phyloP scores from a whole-genome alignment of 2,329 filamentous ascomycete genomes.

The Claviceps sp. region DNA sequence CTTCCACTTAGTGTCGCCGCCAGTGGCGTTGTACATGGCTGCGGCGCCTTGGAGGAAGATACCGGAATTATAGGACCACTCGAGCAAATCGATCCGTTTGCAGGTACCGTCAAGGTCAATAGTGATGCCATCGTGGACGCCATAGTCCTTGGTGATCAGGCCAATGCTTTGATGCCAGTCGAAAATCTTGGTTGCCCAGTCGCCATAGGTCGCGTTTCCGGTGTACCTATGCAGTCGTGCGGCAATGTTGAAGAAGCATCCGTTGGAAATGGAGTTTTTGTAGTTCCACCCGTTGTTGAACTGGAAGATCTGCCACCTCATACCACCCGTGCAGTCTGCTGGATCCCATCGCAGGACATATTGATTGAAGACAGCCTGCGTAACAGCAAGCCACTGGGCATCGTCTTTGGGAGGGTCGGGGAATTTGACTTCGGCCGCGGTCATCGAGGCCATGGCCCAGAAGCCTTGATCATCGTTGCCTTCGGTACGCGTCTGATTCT shows the following conservation, averaged over 20 bases:
- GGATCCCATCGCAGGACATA: constrained; percentile 60
- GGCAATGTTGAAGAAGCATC: constrained; percentile 56
- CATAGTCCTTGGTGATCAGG: constrained; percentile 41
- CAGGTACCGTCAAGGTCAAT: constrained; percentile 30
- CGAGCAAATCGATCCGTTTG: constrained; percentile 37
- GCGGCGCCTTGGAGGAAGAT: constrained; percentile 49
- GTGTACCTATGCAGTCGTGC: constrained; percentile 67
- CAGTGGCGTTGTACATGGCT: constrained; percentile 50
- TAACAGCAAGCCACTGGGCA: constrained; percentile 63
- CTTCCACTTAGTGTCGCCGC: constrained; percentile 35
- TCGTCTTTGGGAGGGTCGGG: constrained; percentile 49
- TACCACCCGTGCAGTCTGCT: constrained; percentile 51
- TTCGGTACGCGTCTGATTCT: constrained; percentile 45
- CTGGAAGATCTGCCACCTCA: constrained; percentile 76
- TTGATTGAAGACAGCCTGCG: constrained; percentile 68
- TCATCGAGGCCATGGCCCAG: constrained; percentile 74
- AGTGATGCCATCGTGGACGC: constrained; percentile 38
- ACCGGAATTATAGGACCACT: constrained; percentile 60
- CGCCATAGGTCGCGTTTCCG: constrained; percentile 61
- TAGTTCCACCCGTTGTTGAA: constrained; percentile 61
- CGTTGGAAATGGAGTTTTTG: constrained; percentile 57
- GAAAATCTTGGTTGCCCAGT: constrained; percentile 62
- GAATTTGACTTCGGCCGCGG: constrained; percentile 64
- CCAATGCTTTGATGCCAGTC: constrained; percentile 45
- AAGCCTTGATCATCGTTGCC: constrained; percentile 73